Base-by-base conservation (phyloP, 2,329 filamentous ascomycete species). In the Colletotrichum spinosum region DNA sequence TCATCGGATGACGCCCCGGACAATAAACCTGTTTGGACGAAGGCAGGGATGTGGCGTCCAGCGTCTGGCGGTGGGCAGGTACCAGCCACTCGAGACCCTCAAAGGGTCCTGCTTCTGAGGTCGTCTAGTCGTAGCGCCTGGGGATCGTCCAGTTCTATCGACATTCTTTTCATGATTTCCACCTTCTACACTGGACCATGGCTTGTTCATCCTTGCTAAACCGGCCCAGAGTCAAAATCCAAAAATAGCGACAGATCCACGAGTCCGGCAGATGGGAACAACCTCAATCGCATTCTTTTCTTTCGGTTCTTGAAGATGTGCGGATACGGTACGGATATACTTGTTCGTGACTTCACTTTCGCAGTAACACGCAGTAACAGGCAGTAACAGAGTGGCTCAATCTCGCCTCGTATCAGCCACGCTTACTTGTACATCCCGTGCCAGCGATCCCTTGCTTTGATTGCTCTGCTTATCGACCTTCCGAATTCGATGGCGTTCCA, bases 1-100 rank as follows among this genome's bases (percentile, higher is more conserved):
- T 6, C 42, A 45, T 62, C 52, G 62, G 58, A 62, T 62, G 63
- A 57, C 59, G 41, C 63, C 53, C 35, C 25, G 55, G 44, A 33
- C 25, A 5, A 10, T 44, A 63, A 62, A 65, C 62, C 58, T 62
- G 63, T 57, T 65, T 65, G 52, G 42, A 44, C 13, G n/a, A 50
- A 11, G 50, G 9, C 61, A 65, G 45, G 57, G 61, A 45, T 65
- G 37, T 41, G 53, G 15, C 52, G 53, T 37, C 46, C 57, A 45
- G 60, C 50, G 64, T 58, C 25, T 25, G 25, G 25, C 25, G 4
- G 25, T 65, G 50, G 48, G 53, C 9, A 48, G 13, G 41, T 38
- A 46, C 17, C 41, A 45, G 53, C 63, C 63, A 55, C 42, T 67
- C 33, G n/a, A 65, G 64, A 65, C 64, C 54, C 38, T 50, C 55